Evolutionary conservation across 108 stramenopile genomes (phyloP), one percentile per base, ranked within the genome.

Genomic region (Nannochloropsis salina): DNA sequence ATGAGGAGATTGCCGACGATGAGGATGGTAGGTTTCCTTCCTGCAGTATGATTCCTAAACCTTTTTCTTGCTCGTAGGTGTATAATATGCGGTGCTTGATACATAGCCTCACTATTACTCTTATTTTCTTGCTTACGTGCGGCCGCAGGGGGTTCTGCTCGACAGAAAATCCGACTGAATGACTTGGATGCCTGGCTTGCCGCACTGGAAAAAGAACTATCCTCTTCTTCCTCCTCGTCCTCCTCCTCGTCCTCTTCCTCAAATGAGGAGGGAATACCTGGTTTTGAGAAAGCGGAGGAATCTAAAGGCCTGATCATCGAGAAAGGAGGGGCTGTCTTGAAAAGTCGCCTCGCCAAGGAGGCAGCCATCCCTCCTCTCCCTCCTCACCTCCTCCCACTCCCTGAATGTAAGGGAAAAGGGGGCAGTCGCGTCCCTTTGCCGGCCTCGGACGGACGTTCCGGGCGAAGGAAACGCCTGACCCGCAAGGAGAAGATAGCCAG

Each of bases 301-400:
- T 40, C 11, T 12, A 3, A 41, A 40, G 81, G 81, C n/a, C 81
- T 31, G 11, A 4, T 81, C 22, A 81, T 31, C 81, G 11, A 41
- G n/a, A 74, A 74, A 81, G 22, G 40, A 40, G 81, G 81, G 11
- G 81, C 81, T 40, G 31, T 81, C 18, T 11, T 81, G 22, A 41
- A 81, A 41, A 12, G 11, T 40, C 81, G 81, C 81, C 61, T 74
- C 61, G 61, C n/a, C 61, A 74, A 74, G 31, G 81, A 81, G 40
- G 81, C 22, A 31, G 20, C 81, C 81, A 81, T 81, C 41, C 81
- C 81, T 6, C 81, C 81, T n/a, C 81, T 81, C 40, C 81, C 61
- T n/a, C 8, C 61, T n/a, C 61, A 6, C 61, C 61, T 74, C 61
- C 61, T 74, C n/a, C 61, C 61, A 15, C 61, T 74, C 61, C 61